Evolutionary conservation across 1,284 basidiomycete genomes (phyloP), one percentile per base, ranked within the genome.

Genomic region (Naganishia cerealis): DNA sequence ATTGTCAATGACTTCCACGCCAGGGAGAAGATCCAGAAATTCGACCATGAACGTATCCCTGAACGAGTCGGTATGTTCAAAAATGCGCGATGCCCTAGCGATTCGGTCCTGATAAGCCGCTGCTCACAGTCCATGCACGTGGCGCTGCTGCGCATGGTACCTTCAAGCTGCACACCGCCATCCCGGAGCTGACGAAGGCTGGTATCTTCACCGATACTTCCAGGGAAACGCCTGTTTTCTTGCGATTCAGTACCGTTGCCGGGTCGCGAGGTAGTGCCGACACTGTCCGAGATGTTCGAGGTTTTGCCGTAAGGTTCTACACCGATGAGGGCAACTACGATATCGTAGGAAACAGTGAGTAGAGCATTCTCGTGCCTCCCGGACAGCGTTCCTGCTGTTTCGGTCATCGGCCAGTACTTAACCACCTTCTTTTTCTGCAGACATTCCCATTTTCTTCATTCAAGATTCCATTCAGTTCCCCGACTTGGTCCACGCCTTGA

Each of bases 11-110:
- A 66, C 63, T 62, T 72, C 65, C 74, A 74, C 59, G 69, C 70
- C 33, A 69, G 74, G 52, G 74, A 76, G 68, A 73, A 73, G 79
- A 86, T 90, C 40, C 85, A 86, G 65, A 85, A 87, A 38, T 91
- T 91, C 74, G 89, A 90, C 76, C 90, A 91, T 74, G 90, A 92
- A 77, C 87, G 90, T 48, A 92, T 92, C 67, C 90, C 90, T n/a
- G 90, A 89, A 81, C 87, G 86, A 52, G 79, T 77, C 3, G 61
- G 61, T 54, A 29, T 16, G 55, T 57, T n/a, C 29, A 33, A 3
- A 12, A 9, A 6, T 24, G n/a, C 16, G 21, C 24, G 46, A 2
- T 46, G 43, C 43, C 7, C n/a, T 13, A 1, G 10, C 6, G 10
- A 9, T 7, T 21, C 3, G 46, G 21, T 7, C 10, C 13, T 24